phyloP scores from a whole-genome alignment of 768 basidiomycete species.

The Leucosporidium scottii region DNA sequence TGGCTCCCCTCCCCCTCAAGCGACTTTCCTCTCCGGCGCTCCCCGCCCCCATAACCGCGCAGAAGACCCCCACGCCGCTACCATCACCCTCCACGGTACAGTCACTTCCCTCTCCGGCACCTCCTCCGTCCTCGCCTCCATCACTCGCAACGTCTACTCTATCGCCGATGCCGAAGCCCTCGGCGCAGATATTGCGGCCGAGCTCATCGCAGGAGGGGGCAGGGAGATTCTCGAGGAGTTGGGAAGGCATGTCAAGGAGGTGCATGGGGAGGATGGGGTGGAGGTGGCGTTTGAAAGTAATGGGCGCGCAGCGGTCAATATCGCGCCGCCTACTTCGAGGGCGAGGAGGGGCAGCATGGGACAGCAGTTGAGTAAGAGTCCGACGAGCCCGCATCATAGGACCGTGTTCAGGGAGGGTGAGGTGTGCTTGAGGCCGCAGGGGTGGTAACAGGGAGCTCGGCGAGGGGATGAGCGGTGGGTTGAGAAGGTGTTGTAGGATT shows the following conservation, averaged over 20 bases:
- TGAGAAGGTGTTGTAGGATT: no score
- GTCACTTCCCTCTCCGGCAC: conserved; percentile 76
- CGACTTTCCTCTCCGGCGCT: conserved; percentile 12
- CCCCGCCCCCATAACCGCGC: conserved; percentile 13
- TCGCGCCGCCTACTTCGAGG: not conserved
- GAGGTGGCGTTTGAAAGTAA: conserved; percentile 1
- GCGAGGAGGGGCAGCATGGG: not conserved
- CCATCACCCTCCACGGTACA: conserved; percentile 64
- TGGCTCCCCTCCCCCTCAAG: conserved; percentile 6
- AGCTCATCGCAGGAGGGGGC: conserved; percentile 64
- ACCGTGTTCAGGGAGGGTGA: conserved; percentile 13
- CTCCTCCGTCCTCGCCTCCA: conserved; percentile 60
- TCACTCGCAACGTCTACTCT: conserved; percentile 51
- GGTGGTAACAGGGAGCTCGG: no score
- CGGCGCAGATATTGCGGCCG: conserved; percentile 60
- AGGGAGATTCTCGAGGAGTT: conserved; percentile 75
- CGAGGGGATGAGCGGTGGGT: no score
- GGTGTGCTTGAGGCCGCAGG: conserved; percentile 11
- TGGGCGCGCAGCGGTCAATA: conserved; percentile 4
- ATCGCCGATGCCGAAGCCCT: conserved; percentile 59
- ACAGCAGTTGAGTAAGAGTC: conserved; percentile 2
- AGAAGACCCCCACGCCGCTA: conserved; percentile 29
- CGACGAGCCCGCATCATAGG: conserved; percentile 11
- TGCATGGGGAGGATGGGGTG: not conserved
- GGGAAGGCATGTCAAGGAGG: conserved; percentile 43